Percentiles rank a stretch among this genome's conserved stretches.
phyloP scores from a whole-genome alignment of 768 basidiomycete species.

The Mycena amicta region DNA sequence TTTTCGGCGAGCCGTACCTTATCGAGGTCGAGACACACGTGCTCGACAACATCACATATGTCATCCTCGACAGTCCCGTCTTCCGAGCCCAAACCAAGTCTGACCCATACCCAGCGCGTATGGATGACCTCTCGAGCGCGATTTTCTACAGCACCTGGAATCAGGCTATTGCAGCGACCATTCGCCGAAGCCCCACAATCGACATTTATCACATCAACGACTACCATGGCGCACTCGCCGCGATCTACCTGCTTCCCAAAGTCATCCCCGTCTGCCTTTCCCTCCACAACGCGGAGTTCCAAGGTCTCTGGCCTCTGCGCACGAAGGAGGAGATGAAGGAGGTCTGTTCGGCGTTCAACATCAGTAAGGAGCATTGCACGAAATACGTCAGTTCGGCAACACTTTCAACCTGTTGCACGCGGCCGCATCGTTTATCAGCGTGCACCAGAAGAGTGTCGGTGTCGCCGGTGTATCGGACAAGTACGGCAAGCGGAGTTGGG shows the following conservation, averaged over 20 bases:
- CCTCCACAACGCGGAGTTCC: slow-evolving; percentile 96
- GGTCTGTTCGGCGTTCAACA: slow-evolving; percentile 96
- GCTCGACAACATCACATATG: slow-evolving; percentile 93
- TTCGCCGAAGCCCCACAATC: slow-evolving; percentile 82
- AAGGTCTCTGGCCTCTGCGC: slow-evolving; percentile 93
- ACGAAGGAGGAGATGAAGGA: slow-evolving; percentile 99
- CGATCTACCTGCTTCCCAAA: slow-evolving; percentile 90
- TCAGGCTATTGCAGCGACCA: slow-evolving; percentile 91
- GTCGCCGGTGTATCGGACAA: slow-evolving; percentile 98
- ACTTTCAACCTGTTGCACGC: slow-evolving; percentile 96
- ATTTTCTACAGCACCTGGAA: slow-evolving; percentile 99
- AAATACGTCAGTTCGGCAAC: slow-evolving; percentile 99
- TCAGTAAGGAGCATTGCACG: slow-evolving; percentile 93
- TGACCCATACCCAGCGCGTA: slow-evolving; percentile 94
- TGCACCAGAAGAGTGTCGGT: slow-evolving; percentile 90
- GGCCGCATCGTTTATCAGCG: slow-evolving; percentile 88
- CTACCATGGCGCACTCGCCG: slow-evolving; percentile 91
- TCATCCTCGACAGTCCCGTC: slow-evolving; percentile 92
- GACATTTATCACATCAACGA: slow-evolving; percentile 97
- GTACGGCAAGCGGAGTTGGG: slow-evolving; percentile 96
- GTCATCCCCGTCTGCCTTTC: slow-evolving; percentile 89
- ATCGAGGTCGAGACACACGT: slow-evolving; percentile 95
- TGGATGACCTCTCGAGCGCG: slow-evolving; percentile 95
- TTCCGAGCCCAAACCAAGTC: slow-evolving; percentile 97
- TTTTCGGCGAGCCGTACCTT: slow-evolving; percentile 93